These are phyloP conservation scores for Tulasnella sp. DNA, from an alignment of 768 basidiomycete genomes.

Conservation along the genomic window DNA sequence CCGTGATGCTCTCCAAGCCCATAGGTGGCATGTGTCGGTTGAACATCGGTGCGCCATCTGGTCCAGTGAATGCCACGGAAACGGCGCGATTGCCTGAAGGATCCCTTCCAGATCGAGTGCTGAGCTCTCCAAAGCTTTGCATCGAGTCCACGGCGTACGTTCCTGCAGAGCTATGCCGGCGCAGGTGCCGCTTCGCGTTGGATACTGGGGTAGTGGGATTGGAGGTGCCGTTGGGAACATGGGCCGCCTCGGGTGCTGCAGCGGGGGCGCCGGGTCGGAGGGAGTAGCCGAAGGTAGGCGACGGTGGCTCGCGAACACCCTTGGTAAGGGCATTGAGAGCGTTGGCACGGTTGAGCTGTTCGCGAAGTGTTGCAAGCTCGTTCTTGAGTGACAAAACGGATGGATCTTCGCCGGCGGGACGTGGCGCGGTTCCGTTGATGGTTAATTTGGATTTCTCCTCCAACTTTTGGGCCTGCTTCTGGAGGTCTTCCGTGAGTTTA, in stretches of 20 bases:
- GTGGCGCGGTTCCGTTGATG: slow-evolving; percentile 53
- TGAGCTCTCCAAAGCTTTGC: slow-evolving; percentile 51
- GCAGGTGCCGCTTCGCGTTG: slow-evolving; percentile 49
- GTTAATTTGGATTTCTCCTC: slow-evolving; percentile 58
- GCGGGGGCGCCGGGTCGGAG: slow-evolving; percentile 70
- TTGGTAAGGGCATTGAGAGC: slow-evolving; percentile 82
- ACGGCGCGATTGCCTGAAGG: slow-evolving; percentile 72
- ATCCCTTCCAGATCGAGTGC: slow-evolving; percentile 66
- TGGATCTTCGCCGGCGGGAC: slow-evolving; percentile 73
- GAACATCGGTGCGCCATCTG: slow-evolving; percentile 61
- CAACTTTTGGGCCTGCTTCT: slow-evolving; percentile 62
- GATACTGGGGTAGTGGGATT: slow-evolving; percentile 30
- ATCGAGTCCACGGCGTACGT: slow-evolving; percentile 53
- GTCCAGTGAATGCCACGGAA: slow-evolving; percentile 80
- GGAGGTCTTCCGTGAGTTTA: slow-evolving; percentile 70
- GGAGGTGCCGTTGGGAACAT: slow-evolving; percentile 30
- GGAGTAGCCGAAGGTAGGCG: slow-evolving; percentile 46
- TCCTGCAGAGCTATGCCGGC: slow-evolving; percentile 81
- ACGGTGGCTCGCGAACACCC: slow-evolving; percentile 61
- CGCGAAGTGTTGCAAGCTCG: slow-evolving; percentile 85
- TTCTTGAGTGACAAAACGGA: slow-evolving; percentile 84
- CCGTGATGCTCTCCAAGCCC: slow-evolving; percentile 66
- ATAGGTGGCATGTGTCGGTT: slow-evolving; percentile 39
- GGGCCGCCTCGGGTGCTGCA: slow-evolving; percentile 41
- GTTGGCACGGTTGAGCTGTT: slow-evolving; percentile 93